Conservation (phyloP, 2,329 filamentous ascomycete species). For the Fonsecaea monophora region DNA sequence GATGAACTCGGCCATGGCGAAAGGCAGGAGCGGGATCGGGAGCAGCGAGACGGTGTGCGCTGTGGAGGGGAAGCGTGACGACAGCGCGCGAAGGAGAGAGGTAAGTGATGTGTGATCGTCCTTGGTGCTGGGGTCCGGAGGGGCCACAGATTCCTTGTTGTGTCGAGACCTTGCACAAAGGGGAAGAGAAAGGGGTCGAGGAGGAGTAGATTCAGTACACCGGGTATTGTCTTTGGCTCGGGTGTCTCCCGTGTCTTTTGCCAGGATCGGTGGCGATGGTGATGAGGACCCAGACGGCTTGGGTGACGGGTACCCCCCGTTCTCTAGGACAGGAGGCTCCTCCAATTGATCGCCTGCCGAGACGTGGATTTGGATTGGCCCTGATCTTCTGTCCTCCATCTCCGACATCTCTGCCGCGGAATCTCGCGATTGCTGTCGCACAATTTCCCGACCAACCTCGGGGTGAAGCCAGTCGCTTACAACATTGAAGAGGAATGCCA, state of each 20-base stretch:
- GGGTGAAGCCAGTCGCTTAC: slow-evolving; percentile 33
- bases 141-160: not conserved
- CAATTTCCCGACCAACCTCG: slow-evolving; percentile 7
- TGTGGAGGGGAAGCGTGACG: slow-evolving; percentile 35
- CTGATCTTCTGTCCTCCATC: slow-evolving; percentile 10
- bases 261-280: slow-evolving; percentile 8
- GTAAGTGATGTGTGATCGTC: slow-evolving; percentile 18
- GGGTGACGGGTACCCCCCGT: not conserved
- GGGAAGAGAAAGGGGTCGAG: not conserved
- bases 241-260: slow-evolving; percentile 2
- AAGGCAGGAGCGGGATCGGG: slow-evolving; percentile 39
- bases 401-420: slow-evolving; percentile 25
- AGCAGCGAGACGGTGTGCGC: slow-evolving; percentile 33
- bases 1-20: slow-evolving; percentile 42
- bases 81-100: slow-evolving; percentile 28
- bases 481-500: slow-evolving; percentile 38
- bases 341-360: not conserved
- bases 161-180: not conserved
- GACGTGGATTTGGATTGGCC: not conserved
- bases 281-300: not conserved
- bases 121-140: not conserved
- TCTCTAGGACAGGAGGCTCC: not conserved
- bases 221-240: not conserved
- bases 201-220: not conserved
- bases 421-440: slow-evolving; percentile 24